Conservation (phyloP, 1,284 basidiomycete species). For the Leccinum pallidistipes region DNA sequence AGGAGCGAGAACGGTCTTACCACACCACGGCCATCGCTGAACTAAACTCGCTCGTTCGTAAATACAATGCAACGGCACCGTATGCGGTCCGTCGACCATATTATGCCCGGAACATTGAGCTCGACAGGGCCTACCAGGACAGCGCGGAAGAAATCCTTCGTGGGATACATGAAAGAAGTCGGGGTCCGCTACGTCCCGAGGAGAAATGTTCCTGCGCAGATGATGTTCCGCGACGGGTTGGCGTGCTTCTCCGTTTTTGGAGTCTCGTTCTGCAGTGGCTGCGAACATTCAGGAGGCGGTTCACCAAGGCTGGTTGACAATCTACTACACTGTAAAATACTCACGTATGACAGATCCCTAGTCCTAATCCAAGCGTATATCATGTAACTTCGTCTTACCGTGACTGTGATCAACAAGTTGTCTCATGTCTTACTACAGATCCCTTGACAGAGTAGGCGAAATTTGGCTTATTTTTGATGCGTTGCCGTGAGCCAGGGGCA, state of each 20-base stretch:
- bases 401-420: conserved; percentile 1
- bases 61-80: conserved; percentile 81
- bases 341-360: conserved; percentile 3
- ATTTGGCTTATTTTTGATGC: conserved; percentile 4
- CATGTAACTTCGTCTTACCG: conserved; percentile 2
- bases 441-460: conserved; percentile 23
- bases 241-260: conserved; percentile 8
- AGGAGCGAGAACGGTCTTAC: conserved; percentile 65
- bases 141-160: conserved; percentile 53
- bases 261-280: conserved; percentile 29
- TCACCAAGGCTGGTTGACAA: conserved; percentile 13
- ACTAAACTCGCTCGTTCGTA: conserved; percentile 72
- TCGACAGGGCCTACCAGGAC: conserved; percentile 55
- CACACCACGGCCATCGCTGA: conserved; percentile 71
- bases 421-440: conserved; percentile 5
- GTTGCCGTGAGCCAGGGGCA: conserved; percentile 10
- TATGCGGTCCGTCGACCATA: conserved; percentile 68
- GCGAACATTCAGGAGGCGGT: conserved; percentile 7
- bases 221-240: conserved; percentile 2
- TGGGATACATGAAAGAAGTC: conserved; percentile 38
- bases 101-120: conserved; percentile 55
- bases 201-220: not conserved
- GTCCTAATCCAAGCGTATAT: not conserved
- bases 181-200: conserved; percentile 6
- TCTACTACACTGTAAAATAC: not conserved